Conservation (phyloP, 2,329 filamentous ascomycete genomes). For the Fusarium floridanum region DNA sequence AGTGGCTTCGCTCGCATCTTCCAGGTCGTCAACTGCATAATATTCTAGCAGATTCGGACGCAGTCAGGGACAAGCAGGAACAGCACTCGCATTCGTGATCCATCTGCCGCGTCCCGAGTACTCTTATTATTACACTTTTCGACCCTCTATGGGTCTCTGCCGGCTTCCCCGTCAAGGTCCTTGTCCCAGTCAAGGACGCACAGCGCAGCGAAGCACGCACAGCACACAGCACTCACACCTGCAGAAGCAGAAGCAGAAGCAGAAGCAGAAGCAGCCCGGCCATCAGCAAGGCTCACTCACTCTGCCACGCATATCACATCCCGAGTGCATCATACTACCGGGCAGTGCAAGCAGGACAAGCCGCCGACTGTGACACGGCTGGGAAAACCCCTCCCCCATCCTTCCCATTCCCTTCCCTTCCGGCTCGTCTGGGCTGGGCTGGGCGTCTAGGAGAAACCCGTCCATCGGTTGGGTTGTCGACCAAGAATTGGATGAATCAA, state of each 20-base stretch:
- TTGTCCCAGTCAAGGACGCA: conserved; percentile 13
- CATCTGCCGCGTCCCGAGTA: neutral
- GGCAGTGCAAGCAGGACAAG: conserved; percentile 8
- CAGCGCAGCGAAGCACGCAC: conserved; percentile 15
- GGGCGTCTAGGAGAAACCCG: conserved; percentile 16
- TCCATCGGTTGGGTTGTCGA: neutral
- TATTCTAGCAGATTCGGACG: neutral
- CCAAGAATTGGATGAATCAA: conserved; percentile 11
- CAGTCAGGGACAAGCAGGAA: neutral
- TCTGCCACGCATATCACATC: conserved; percentile 4
- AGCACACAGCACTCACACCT: conserved; percentile 7
- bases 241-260: neutral
- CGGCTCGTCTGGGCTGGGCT: neutral
- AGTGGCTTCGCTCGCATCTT: conserved; percentile 1
- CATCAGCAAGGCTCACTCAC: conserved; percentile 12
- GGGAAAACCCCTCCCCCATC: neutral
- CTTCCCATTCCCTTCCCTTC: neutral
- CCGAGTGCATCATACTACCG: conserved; percentile 1
- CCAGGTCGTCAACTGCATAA: neutral
- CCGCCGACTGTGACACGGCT: neutral
- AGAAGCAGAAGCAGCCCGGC: neutral
- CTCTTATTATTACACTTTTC: neutral
- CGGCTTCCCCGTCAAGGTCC: neutral
- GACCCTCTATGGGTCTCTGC: neutral
- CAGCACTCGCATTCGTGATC: neutral